Conservation (phyloP, 768 basidiomycete genomes). For the Mycena floridula region DNA sequence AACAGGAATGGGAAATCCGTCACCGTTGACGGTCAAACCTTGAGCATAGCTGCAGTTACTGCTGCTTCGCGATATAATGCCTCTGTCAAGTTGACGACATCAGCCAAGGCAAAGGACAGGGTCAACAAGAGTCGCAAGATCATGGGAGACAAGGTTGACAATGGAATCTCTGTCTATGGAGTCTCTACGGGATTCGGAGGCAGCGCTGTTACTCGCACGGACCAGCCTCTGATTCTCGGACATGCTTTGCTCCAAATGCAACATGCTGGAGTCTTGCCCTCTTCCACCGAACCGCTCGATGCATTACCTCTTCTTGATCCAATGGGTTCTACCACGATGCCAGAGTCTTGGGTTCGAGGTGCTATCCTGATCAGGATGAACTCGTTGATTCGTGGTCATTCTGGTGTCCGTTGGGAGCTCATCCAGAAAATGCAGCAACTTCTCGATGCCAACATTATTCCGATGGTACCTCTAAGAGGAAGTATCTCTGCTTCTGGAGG, state of each 20-base stretch:
- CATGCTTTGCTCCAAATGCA: constrained; percentile 84
- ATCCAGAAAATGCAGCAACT: constrained; percentile 74
- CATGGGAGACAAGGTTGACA: constrained; percentile 60
- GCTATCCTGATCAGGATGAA: constrained; percentile 87
- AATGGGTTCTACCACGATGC: constrained; percentile 65
- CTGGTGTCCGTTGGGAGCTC: constrained; percentile 76
- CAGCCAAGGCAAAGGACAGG: constrained; percentile 39
- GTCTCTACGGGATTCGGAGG: constrained; percentile 79
- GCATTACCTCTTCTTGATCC: constrained; percentile 70
- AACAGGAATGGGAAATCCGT: constrained; percentile 57
- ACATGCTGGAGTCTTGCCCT: constrained; percentile 68
- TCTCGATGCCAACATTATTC: constrained; percentile 66
- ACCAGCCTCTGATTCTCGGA: constrained; percentile 66
- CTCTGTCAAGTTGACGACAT: constrained; percentile 43
- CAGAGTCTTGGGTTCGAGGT: constrained; percentile 82
- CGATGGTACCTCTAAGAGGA: constrained; percentile 76
- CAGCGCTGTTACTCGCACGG: constrained; percentile 82
- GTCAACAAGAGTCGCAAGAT: constrained; percentile 60
- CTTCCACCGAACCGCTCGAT: constrained; percentile 39
- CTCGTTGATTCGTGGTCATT: constrained; percentile 84
- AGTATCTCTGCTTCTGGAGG: constrained; percentile 83
- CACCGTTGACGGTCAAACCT: constrained; percentile 58
- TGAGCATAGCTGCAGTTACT: constrained; percentile 74
- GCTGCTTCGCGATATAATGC: constrained; percentile 64
- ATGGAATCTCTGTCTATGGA: constrained; percentile 72